Percentiles rank a stretch among this genome's conserved stretches.
Evolutionary conservation across 306 rosid genomes (phyloP).

Genomic region (Aeschynomene evenia): DNA sequence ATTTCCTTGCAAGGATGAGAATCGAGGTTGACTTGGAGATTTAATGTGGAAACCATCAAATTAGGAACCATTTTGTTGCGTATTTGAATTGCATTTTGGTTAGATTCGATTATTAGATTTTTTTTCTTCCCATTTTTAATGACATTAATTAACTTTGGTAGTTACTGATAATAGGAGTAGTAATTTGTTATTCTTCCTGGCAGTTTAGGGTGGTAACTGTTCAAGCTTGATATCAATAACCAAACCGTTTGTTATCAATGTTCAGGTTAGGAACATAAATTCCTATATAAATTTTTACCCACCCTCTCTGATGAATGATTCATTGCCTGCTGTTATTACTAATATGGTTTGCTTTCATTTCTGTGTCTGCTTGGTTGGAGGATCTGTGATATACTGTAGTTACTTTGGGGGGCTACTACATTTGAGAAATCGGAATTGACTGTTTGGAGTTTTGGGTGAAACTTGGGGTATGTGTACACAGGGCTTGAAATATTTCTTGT

Average conservation of each 20-base stretch:
- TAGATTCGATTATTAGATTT: background rate
- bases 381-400: conserved; percentile 19
- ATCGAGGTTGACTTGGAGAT: background rate
- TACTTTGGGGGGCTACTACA: conserved; percentile 6
- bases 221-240: conserved; percentile 11
- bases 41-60: conserved; percentile 12
- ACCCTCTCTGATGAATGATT: conserved; percentile 16
- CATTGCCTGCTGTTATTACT: background rate
- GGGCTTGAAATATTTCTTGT: conserved; percentile 4
- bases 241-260: background rate
- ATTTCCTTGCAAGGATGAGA: conserved; percentile 7
- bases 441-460: conserved; percentile 25
- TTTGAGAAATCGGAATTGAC: background rate
- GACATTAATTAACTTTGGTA: background rate
- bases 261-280: background rate
- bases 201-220: conserved; percentile 7
- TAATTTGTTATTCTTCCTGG: conserved; percentile 1
- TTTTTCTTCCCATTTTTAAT: background rate
- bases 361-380: conserved; percentile 24
- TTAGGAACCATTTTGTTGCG: background rate
- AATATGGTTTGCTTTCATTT: background rate
- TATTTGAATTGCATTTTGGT: conserved; percentile 7
- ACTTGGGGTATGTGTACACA: conserved; percentile 21
- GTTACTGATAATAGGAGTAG: conserved; percentile 14
- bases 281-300: too few species aligned